Base-by-base conservation (phyloP, 495 filamentous ascomycete species). In the Physcia stellaris region DNA sequence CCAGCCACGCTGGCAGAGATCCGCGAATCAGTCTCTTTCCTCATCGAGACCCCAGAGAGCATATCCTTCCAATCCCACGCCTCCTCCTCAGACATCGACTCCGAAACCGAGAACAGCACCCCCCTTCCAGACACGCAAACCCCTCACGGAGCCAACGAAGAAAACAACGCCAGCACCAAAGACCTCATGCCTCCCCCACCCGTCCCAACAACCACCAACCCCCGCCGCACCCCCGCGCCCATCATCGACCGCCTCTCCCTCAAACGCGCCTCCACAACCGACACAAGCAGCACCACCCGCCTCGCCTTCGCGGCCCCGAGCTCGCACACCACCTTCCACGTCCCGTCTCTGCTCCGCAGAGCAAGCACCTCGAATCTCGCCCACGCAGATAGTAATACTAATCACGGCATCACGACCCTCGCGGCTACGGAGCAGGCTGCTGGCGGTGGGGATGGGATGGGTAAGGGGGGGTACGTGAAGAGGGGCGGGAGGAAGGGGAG, bases 231-330 rank as follows among this genome's bases (percentile, higher is more conserved):
- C 40, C 72, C 67, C 2, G 44, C 42, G 12, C 53, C 62, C 17
- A 68, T 87, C 40, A 73, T 96, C 37, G 85, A 96, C 59, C 84
- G 88, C 41, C 75, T 93, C 33, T 71, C 74, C 32, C 67, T 92
- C 24, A 80, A 84, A 47, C 80, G 83, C 35, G 66, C 68, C 47
- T 78, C 73, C 4, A 68, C 70, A 41, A 56, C 69, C 45, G 63
- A 70, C 10, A 55, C 68, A 62, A 1, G 55, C 58, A 4, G 67
- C 67, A 29, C 53, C 18, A 46, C 47, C 23, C 58, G 58, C 19
- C 56, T 80, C 31, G 82, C 83, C 4, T 88, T 88, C 61, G 56
- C 70, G 18, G 61, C 65, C 18, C 47, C 64, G 10, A 37, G 55
- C 4, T 45, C 53, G 11, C 60, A 63, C 1, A 54, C 59, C 4